Conservation (phyloP, 768 basidiomycete genomes). For the Butyriboletus loyo region DNA sequence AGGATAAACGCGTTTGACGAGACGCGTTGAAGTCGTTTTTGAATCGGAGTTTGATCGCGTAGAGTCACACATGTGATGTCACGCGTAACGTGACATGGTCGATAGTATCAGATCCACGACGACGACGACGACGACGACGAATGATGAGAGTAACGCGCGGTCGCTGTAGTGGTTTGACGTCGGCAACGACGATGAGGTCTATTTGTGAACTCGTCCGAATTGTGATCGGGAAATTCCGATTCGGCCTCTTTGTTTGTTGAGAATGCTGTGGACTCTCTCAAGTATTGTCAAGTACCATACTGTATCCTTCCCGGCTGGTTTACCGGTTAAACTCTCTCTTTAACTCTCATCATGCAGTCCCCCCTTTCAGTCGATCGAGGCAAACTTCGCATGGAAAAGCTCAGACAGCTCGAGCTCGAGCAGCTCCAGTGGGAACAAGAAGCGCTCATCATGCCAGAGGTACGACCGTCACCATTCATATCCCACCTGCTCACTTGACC, state of each 20-base stretch:
- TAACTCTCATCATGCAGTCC: slow-evolving; percentile 12
- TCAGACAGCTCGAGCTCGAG: slow-evolving; percentile 51
- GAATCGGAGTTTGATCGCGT: slow-evolving; percentile 34
- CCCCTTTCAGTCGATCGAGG: slow-evolving; percentile 38
- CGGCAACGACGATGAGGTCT: not conserved
- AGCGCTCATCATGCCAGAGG: slow-evolving; percentile 58
- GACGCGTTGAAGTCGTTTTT: slow-evolving; percentile 34
- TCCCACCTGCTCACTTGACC: slow-evolving; percentile 11
- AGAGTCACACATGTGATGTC: slow-evolving; percentile 27
- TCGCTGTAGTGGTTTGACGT: not conserved
- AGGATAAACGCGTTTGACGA: slow-evolving; percentile 14
- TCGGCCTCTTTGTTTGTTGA: not conserved
- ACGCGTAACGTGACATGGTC: slow-evolving; percentile 24
- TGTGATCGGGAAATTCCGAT: slow-evolving; percentile 10
- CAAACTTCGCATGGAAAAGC: slow-evolving; percentile 44
- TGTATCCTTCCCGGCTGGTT: slow-evolving; percentile 1
- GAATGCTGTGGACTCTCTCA: not conserved
- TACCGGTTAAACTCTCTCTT: not conserved
- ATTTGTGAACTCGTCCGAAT: slow-evolving; percentile 7
- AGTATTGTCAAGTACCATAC: not conserved
- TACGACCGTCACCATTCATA: slow-evolving; percentile 14
- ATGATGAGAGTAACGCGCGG: not conserved
- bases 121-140: slow-evolving; percentile 2
- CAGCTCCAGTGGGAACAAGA: slow-evolving; percentile 53
- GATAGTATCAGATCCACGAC: not conserved